Base-by-base conservation (phyloP, 768 basidiomycete species). In the Mycena floridula region DNA sequence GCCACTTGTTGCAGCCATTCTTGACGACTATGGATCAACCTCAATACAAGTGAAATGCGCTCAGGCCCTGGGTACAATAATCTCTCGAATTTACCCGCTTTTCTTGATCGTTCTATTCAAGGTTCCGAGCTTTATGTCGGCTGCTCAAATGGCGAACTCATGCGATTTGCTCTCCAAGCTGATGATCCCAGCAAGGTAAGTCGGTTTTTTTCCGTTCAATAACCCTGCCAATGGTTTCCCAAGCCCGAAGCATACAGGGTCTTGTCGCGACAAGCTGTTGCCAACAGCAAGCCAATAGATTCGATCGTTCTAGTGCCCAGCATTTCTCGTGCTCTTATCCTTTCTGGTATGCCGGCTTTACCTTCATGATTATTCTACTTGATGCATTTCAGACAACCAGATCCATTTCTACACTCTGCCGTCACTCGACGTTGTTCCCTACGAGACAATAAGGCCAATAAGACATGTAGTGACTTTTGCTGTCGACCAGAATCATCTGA, bases 41-140 rank as follows among this genome's bases (percentile, higher is more conserved):
- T 42, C 40, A 42, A 26, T 63, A 23, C 59, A 64, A 50, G 62
- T 70, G 22, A 62, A 63, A n/a, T 76, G 78, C 53, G 72, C 74
- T 3, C 79, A 82, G 55, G 82, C 81, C 9, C 59, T 78, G 51
- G 80, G 81, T 80, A 47, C 41, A 27, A 15, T 30, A 21, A 27
- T 12, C 21, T 18, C 25, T 21, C 30, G 37, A 24, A 11, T 21
- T 45, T 12, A 46, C 44, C 42, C 41, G 16, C 16, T n/a, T 20
- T 27, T 28, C 23, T 9, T 24, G 25, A 24, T 6, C 38, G 21
- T 13, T 40, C 26, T 21, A 45, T 11, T 16, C 25, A 42, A 89
- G 89, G 83, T 25, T 81, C 82, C 32, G 92, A 96, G 55, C 76
- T 95, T 21, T 94, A 92, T 52, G 76, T 90, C 11, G 93, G 91